Evolutionary conservation across 441 rosid genomes (phyloP).

Genomic region (Metrosideros polymorpha): DNA sequence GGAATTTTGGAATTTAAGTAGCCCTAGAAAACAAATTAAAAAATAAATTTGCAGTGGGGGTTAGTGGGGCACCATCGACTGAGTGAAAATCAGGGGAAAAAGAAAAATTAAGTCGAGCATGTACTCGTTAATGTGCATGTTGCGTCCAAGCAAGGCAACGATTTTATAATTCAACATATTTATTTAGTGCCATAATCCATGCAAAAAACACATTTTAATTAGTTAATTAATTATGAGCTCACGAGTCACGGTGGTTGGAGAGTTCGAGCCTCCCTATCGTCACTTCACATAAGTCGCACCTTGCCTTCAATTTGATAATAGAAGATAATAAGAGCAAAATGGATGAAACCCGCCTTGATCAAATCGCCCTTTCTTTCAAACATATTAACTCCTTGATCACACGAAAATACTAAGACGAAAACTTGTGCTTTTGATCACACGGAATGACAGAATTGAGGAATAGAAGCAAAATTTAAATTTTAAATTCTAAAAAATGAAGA

Average conservation of each 20-base stretch:
- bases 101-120: background rate
- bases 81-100: background rate
- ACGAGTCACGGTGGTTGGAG: background rate
- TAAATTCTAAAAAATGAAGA: background rate
- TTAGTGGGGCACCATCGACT: background rate
- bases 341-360: background rate
- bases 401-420: background rate
- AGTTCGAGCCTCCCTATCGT: background rate
- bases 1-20: background rate
- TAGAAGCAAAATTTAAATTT: too few species aligned
- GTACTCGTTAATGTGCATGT: background rate
- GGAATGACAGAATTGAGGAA: too few species aligned
- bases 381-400: background rate
- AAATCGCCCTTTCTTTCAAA: background rate
- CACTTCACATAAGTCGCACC: background rate
- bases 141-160: background rate
- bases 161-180: background rate
- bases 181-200: background rate
- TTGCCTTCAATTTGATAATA: background rate
- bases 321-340: background rate
- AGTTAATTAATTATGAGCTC: background rate
- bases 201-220: background rate
- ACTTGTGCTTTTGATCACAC: accelerated
- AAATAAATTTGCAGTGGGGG: background rate
- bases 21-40: background rate